Evolutionary conservation across 257 asterid species (phyloP).

Genomic region (Solanum tacnaense): DNA sequence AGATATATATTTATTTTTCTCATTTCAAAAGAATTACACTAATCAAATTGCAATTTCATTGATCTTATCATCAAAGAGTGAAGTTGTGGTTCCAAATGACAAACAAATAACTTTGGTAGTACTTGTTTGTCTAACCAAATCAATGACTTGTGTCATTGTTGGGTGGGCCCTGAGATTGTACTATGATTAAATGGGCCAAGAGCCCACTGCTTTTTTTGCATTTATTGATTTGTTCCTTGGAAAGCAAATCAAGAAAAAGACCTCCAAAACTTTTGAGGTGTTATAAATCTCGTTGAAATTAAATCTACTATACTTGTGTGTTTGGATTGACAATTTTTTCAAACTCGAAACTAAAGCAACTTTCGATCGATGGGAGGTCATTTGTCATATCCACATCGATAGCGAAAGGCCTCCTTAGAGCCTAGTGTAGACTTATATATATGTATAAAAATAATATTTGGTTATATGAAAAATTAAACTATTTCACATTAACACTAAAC

Average conservation of each 20-base stretch:
- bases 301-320: constrained; percentile 9
- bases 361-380: constrained; percentile 14
- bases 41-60: constrained; percentile 5
- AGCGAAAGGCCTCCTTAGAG: not conserved
- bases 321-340: constrained; percentile 16
- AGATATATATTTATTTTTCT: not conserved
- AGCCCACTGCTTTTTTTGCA: constrained; percentile 7
- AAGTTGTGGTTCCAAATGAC: constrained; percentile 40
- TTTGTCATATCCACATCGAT: not conserved
- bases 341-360: constrained; percentile 33
- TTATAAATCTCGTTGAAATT: constrained; percentile 44
- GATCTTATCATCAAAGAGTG: constrained; percentile 20
- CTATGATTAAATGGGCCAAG: constrained; percentile 33
- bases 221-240: constrained; percentile 11
- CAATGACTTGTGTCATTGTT: constrained; percentile 19
- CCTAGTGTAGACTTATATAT: too few relatives aligned
- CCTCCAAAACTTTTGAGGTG: constrained; percentile 35
- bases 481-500: not conserved
- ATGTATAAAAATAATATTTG: too few relatives aligned
- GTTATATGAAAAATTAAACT: not conserved
- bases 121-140: constrained; percentile 28
- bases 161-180: too few relatives aligned
- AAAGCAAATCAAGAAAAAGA: not conserved
- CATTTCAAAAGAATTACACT: not conserved
- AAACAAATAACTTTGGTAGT: constrained; percentile 11